These are phyloP conservation scores for Phalaenopsis hybrid DNA, from an alignment of 116 monocot species.

Conservation along the genomic window DNA sequence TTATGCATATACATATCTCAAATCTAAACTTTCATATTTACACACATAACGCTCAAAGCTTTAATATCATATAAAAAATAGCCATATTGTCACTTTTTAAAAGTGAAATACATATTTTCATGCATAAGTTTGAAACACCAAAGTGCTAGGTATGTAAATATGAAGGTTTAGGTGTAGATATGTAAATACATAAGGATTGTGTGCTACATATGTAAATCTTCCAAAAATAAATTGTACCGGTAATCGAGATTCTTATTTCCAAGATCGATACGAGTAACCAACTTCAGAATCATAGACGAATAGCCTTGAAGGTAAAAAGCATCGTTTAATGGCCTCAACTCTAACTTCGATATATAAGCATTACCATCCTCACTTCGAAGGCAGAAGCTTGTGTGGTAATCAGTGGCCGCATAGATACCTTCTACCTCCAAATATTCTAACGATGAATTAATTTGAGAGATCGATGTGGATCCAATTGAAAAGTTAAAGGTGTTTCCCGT, in stretches of 20 bases:
- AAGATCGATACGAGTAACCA: constrained; percentile 30
- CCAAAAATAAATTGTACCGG: constrained; percentile 17
- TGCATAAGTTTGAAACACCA: too few species aligned
- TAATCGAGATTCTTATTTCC: constrained; percentile 24
- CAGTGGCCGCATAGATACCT: constrained; percentile 21
- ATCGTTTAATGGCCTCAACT: constrained; percentile 31
- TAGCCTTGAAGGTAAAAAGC: constrained; percentile 7
- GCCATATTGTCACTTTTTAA: too few species aligned
- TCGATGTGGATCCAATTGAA: constrained; percentile 26
- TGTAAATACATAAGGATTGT: too few species aligned
- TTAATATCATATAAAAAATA: too few species aligned
- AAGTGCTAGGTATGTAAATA: too few species aligned
- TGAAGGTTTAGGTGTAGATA: too few species aligned
- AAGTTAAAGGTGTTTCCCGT: constrained; percentile 14
- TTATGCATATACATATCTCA: too few species aligned
- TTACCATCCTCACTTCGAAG: constrained; percentile 15
- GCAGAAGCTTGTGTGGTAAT: constrained; percentile 20
- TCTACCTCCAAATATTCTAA: constrained; percentile 14
- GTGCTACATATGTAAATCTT: too few species aligned
- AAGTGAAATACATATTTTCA: too few species aligned
- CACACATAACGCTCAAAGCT: too few species aligned
- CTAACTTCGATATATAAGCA: constrained; percentile 37
- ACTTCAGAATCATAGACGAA: constrained; percentile 16
- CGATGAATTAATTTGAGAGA: constrained; percentile 27
- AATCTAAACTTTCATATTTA: too few species aligned